Evolutionary conservation across 495 filamentous ascomycete species (phyloP).

Genomic region (Penicillium simplicissimum): DNA sequence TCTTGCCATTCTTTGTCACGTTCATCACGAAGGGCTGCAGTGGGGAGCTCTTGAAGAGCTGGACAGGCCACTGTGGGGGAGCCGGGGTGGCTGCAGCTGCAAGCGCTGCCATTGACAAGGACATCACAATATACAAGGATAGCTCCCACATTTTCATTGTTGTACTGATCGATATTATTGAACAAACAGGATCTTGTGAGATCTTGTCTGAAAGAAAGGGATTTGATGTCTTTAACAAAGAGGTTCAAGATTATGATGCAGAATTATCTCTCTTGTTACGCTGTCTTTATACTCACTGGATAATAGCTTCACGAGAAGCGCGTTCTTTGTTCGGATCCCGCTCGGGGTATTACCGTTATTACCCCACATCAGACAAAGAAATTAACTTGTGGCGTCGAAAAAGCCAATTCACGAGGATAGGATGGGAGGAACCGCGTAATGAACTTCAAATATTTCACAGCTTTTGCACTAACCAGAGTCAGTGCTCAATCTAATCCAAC

Average conservation of each 20-base stretch:
- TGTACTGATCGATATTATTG: too few species aligned
- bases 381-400: background rate
- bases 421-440: background rate
- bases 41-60: conserved; percentile 2
- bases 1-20: conserved; percentile 5
- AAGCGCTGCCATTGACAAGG: background rate
- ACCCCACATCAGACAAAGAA: too few species aligned
- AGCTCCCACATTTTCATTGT: background rate
- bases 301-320: too few species aligned
- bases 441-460: background rate
- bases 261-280: too few species aligned
- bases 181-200: too few species aligned
- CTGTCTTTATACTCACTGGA: too few species aligned
- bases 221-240: too few species aligned
- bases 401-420: background rate
- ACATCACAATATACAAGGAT: background rate
- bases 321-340: too few species aligned
- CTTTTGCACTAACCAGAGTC: background rate
- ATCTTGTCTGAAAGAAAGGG: too few species aligned
- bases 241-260: too few species aligned
- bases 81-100: background rate
- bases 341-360: too few species aligned
- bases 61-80: background rate
- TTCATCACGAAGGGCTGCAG: conserved; percentile 4
- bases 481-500: background rate